phyloP scores from a whole-genome alignment of 257 asterid species.

The Nicotiana noctiflora region DNA sequence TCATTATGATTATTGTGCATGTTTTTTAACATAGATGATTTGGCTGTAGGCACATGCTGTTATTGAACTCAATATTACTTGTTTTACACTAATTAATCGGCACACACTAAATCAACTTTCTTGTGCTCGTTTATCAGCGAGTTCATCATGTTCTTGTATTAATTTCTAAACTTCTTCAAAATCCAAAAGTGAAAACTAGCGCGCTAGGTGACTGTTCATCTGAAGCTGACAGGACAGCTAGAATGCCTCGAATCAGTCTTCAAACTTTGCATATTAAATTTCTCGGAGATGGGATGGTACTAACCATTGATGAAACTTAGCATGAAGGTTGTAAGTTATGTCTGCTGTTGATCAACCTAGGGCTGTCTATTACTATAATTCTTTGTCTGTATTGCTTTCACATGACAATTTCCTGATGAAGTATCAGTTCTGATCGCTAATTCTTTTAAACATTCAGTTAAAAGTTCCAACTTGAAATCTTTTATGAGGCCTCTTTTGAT shows the following conservation, averaged over 20 bases:
- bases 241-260: neutral
- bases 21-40: neutral
- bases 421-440: neutral
- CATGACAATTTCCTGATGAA: neutral
- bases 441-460: neutral
- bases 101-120: neutral
- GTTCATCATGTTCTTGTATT: neutral
- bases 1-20: neutral
- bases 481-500: neutral
- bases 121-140: neutral
- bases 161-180: neutral
- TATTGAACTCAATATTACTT: neutral
- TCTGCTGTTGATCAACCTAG: conserved; percentile 2
- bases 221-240: neutral
- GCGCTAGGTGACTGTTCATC: neutral
- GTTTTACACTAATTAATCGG: neutral
- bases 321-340: neutral
- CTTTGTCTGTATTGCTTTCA: neutral
- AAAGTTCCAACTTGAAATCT: neutral
- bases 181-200: neutral
- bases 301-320: neutral
- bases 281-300: neutral
- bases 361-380: neutral
- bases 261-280: conserved; percentile 4
- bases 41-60: neutral